Conservation (phyloP, 129 eudicot species). For the Ambrosia artemisiifolia region DNA sequence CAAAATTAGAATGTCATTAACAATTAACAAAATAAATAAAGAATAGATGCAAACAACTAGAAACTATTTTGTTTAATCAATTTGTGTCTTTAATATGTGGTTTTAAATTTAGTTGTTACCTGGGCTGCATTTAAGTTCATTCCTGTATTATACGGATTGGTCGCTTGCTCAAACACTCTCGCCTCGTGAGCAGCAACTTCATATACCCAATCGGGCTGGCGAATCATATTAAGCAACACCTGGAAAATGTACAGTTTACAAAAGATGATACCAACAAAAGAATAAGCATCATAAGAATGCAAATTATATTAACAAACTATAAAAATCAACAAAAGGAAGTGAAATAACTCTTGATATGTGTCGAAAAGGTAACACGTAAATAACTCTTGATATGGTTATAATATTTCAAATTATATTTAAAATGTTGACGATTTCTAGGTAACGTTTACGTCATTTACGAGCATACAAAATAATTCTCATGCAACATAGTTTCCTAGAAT, state of each 20-base stretch:
- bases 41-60: neutral
- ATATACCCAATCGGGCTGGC: constrained; percentile 87
- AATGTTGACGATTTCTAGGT: neutral
- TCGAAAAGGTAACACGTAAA: neutral
- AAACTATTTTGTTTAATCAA: neutral
- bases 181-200: constrained; percentile 75
- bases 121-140: constrained; percentile 64
- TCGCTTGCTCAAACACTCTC: constrained; percentile 75
- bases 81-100: neutral
- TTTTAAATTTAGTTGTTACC: constrained; percentile 37
- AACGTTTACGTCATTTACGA: neutral
- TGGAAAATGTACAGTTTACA: constrained; percentile 17
- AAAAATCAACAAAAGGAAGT: too few species aligned
- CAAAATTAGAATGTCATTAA: neutral
- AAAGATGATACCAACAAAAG: neutral
- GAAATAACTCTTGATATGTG: constrained; percentile 1
- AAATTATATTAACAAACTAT: too few species aligned
- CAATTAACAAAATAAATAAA: neutral
- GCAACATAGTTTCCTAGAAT: constrained; percentile 2
- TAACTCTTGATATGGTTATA: constrained; percentile 10
- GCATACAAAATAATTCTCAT: neutral
- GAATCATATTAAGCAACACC: constrained; percentile 84
- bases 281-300: neutral
- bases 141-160: constrained; percentile 65
- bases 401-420: neutral